Base-by-base conservation (phyloP, 2,329 filamentous ascomycete genomes). In the Colletotrichum navitas region DNA sequence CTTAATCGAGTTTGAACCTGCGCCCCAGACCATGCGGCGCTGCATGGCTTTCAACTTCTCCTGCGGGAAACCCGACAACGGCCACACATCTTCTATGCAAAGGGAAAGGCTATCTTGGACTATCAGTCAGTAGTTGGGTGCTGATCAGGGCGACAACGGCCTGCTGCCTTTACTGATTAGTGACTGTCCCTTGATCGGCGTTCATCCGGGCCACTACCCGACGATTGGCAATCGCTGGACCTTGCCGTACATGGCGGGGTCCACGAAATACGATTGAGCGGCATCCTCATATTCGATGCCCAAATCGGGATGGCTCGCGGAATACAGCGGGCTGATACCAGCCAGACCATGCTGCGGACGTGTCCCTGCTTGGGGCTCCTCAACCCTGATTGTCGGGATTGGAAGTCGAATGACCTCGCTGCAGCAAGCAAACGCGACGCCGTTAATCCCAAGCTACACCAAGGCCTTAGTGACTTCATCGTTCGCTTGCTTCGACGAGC, bases 331-430 rank as follows among this genome's bases (percentile, higher is more conserved):
- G 29, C n/a, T 5, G 45, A 32, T 26, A 36, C 16, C 34, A 29
- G n/a, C 41, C 5, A 41, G 41, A 6, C 11, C 26, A 29, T 43
- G 63, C 49, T 41, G 47, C 45, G 68, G 65, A 43, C 59, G 39
- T 60, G n/a, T 34, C 39, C 45, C 65, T 55, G 29, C 45, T 47
- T 63, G 59, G 54, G 24, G 59, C 36, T 24, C 18, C 60, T 63
- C 18, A 34, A 26, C n/a, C 68, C 68, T 71, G 64, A 63, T 26
- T 54, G 36, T 71, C 70, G 56, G 58, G 67, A 66, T 51, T 63
- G 24, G 51, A 71, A 54, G 41, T 34, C 11, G 21, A 39, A 54
- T 26, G 45, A 49, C 43, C 54, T 55, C 32, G 54, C 70, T 47
- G 36, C 62, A 39, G 16, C 16, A 52, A 63, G 34, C 51, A 62